A percentile compares a stretch with the other conserved stretches of the same genome.
phyloP scores from a whole-genome alignment of 352 stramenopile genomes.

The Phytopythium litorale region DNA sequence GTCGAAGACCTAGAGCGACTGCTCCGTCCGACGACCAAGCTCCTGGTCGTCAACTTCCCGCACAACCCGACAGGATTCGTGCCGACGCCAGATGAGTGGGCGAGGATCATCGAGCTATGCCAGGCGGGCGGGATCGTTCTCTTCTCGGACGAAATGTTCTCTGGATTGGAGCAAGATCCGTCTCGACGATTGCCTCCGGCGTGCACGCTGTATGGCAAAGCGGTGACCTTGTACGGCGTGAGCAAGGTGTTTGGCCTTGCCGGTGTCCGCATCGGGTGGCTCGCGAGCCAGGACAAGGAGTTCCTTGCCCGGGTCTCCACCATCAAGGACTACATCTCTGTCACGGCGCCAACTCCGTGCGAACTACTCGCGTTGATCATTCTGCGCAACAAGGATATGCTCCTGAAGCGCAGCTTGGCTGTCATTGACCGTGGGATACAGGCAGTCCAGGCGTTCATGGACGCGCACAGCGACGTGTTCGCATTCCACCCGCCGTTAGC shows the following conservation, averaged over 20 bases:
- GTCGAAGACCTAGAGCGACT: conserved; percentile 30
- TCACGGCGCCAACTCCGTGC: conserved; percentile 45
- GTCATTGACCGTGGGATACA: conserved; percentile 15
- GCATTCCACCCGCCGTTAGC: conserved; percentile 27
- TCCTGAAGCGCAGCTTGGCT: conserved; percentile 17
- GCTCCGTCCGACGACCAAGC: conserved; percentile 43
- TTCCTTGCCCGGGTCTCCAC: conserved; percentile 28
- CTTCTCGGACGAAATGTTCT: conserved; percentile 75
- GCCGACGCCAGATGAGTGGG: conserved; percentile 26
- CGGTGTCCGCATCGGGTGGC: conserved; percentile 55
- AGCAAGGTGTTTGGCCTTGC: conserved; percentile 57
- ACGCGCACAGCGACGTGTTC: conserved; percentile 24
- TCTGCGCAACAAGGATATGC: conserved; percentile 31
- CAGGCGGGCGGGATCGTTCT: conserved; percentile 29
- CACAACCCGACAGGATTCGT: conserved; percentile 69
- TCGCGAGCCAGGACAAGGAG: conserved; percentile 28
- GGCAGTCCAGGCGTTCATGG: conserved; percentile 30
- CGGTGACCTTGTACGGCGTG: conserved; percentile 43
- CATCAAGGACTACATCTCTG: conserved; percentile 75
- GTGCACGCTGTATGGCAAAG: conserved; percentile 38
- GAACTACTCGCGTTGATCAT: conserved; percentile 56
- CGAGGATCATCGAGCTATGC: conserved; percentile 33
- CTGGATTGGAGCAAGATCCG: conserved; percentile 25
- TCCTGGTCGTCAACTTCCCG: conserved; percentile 71
- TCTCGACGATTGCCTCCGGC: conserved; percentile 20